Base-by-base conservation (phyloP, 2,329 filamentous ascomycete species). In the Fusarium sp. region DNA sequence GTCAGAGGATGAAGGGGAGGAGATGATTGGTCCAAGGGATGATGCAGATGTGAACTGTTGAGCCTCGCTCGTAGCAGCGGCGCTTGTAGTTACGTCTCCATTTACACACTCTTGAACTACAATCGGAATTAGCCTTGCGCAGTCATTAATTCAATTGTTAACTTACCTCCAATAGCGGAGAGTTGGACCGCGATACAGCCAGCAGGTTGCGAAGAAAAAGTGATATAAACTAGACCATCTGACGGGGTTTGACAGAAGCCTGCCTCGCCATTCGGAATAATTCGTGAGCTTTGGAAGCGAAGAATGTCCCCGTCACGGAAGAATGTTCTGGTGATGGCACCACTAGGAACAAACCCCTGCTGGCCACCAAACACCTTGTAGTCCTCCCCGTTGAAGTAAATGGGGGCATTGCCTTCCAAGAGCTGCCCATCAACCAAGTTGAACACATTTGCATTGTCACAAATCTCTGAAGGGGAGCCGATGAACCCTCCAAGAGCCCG, bases 101-200 rank as follows among this genome's bases (percentile, higher is more conserved):
- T n/a, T n/a, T 13, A n/a, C 9, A 49, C 47, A 49, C 15, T 49
- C 14, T 18, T 49, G 14, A 18, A 49, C 47, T 49, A 49, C 0
- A 18, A 18, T 6, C 5, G 3, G 7, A 4, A 49, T 49, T 9
- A 49, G 28, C 4, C 9, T 31, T 33, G 14, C 10, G 5, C 22
- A n/a, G 1, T 13, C 9, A 18, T 7, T 6, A 17, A 49, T n/a
- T 10, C 28, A 13, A 49, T 15, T 0, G 20, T 4, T 1, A 12
- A 13, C 47, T 9, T 49, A 33, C 47, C 7, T 49, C 47, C 47
- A 4, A 49, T 49, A n/a, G 28, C 47, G 20, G 47, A 49, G 14
- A 49, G 22, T 7, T 13, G 20, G 47, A 18, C 47, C 3, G 47
- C 7, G 18, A 33, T 31, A 6, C 47, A 49, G 3, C 47, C 47